Evolutionary conservation across 148 eudicot genomes (phyloP), one percentile per base, ranked within the genome.

Genomic region (Amaranthus hypochondriacus): DNA sequence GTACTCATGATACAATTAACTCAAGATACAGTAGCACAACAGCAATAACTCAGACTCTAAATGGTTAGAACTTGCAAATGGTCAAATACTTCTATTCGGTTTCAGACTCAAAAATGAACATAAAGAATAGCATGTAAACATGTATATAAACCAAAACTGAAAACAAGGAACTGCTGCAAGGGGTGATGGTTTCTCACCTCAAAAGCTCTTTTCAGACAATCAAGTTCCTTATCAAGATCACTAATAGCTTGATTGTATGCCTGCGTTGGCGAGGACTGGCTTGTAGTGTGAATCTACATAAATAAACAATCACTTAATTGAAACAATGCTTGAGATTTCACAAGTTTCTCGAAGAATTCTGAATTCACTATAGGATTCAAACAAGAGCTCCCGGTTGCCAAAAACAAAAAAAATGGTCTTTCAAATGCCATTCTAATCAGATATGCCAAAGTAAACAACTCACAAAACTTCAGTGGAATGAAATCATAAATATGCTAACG

Each of bases 221-320:
- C 97, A 70, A 91, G 89, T 70, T 94, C 98, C 86, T 91, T 91
- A 81, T 91, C 98, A 48, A 94, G 90, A 83, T 94, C 96, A 80
- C 86, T 91, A 74, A 94, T 86, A 21, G 97, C 93, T 80, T 94
- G 96, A 79, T 91, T 93, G 70, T 93, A 93, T 12, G 98, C 97
- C 80, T 91, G 98, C 78, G 87, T 89, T 44, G 97, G 97, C 61
- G 98, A 94, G 50, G 93, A 94, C 81, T 91, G 93, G 84, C 97
- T 91, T 4, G 97, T 81, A 21, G 97, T 94, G 77, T 94, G 97
- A 80, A 93, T 89, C 95, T 93, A 89, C 76, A 67, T 10, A 72
- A 7, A 48, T 60, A 56, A 62, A 68, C 62, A 54, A 44, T 46
- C 7, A 60, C 11, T 48, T 42, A 18, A 67, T 54, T 39, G 47